Evolutionary conservation across 225 moss, liverwort and hornwort species (phyloP), one percentile per base, ranked within the genome.

Genomic region (Bryum argenteum): DNA sequence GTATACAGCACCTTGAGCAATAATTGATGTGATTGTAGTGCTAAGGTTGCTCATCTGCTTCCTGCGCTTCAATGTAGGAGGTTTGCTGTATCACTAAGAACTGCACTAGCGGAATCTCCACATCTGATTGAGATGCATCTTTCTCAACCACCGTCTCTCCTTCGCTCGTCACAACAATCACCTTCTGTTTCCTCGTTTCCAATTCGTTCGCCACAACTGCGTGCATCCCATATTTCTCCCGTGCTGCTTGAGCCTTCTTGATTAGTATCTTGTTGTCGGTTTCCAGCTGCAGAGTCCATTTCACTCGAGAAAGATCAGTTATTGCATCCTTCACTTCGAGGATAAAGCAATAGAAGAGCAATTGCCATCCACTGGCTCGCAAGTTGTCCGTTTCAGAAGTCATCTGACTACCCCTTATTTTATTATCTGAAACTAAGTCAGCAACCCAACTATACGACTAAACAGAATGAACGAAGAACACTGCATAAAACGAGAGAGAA

Each of bases 151-250:
- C 42, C 23, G 71, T 91, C 81, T 98, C 90, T 39, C 88, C 88
- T 26, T 81, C 83, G 45, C 65, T 82, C 12, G 85, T 98, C 51
- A 98, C 91, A 63, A 98, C 87, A 54, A 82, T 83, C 66, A 98
- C 98, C 84, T 84, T 98, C 73, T 91, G 85, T 69, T 98, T 91
- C 62, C 98, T 89, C 33, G 92, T 94, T 75, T 81, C 85, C 50
- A 98, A 88, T 61, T 98, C 98, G 55, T 98, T 98, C 53, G 98
- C 98, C 24, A 98, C 91, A 16, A 98, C 98, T 26, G 92, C 94
- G 77, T 98, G 87, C 88, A 89, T 77, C 68, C 76, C 68, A 67
- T 94, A 89, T 61, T 79, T 92, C 79, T 88, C 65, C 68, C 81
- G 79, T 58, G 98, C 98, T 50, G 76, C 81, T 76, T 83, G 86